phyloP scores from a whole-genome alignment of 345 rosid genomes.

The Acer yangbiense region DNA sequence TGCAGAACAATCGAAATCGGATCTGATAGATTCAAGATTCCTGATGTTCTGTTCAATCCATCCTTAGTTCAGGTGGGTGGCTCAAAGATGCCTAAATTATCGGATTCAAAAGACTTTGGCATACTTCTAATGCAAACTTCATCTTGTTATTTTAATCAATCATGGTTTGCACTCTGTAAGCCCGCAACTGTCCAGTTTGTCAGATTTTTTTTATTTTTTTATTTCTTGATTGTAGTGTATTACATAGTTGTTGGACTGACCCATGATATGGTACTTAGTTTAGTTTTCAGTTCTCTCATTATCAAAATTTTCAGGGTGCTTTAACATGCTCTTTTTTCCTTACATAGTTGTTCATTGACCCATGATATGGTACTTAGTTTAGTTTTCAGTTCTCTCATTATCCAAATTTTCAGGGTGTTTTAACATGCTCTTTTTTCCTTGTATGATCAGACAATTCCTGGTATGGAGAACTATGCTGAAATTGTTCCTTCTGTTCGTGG shows the following conservation, averaged over 20 bases:
- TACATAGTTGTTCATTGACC: neutral
- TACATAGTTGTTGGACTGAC: neutral
- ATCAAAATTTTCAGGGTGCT: neutral
- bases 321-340: neutral
- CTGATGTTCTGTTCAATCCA: slow-evolving; percentile 96
- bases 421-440: slow-evolving; percentile 1
- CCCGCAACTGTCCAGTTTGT: neutral
- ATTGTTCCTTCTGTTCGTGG: slow-evolving; percentile 67
- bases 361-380: neutral
- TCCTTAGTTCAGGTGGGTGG: slow-evolving; percentile 70
- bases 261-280: neutral
- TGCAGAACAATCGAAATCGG: slow-evolving; percentile 96
- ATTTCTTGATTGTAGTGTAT: neutral
- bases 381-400: neutral
- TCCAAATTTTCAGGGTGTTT: neutral
- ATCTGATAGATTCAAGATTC: slow-evolving; percentile 93
- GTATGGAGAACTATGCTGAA: slow-evolving; percentile 74
- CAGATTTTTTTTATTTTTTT: neutral
- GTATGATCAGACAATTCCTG: slow-evolving; percentile 77
- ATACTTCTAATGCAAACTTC: neutral
- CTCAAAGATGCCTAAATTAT: neutral
- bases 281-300: neutral
- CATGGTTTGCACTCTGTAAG: neutral
- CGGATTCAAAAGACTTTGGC: neutral
- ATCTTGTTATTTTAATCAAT: neutral